phyloP scores from a whole-genome alignment of 805 yeast genomes.

The Clavispora fructus region DNA sequence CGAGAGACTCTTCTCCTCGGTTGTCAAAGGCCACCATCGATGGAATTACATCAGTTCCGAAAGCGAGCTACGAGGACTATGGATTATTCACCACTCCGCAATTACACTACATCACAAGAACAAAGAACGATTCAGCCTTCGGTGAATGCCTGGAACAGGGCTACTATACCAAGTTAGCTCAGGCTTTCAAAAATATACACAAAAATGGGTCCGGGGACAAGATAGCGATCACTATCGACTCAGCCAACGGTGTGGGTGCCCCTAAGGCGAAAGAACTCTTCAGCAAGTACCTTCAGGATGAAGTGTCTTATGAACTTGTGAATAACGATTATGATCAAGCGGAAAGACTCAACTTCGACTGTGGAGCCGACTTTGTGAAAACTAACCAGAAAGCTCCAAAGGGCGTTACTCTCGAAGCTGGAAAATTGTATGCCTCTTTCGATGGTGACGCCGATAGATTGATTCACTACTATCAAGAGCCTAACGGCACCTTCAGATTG shows the following conservation, averaged over 20 bases:
- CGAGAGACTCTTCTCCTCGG: constrained; percentile 76
- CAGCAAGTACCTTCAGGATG: constrained; percentile 31
- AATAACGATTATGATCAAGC: constrained; percentile 57
- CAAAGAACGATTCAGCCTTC: constrained; percentile 58
- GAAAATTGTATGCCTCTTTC: constrained; percentile 68
- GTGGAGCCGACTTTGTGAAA: constrained; percentile 96
- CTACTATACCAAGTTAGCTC: constrained; percentile 60
- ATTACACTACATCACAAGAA: constrained; percentile 78
- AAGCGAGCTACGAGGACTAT: constrained; percentile 44
- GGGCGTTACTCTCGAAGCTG: constrained; percentile 43
- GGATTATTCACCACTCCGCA: constrained; percentile 90
- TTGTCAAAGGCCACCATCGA: constrained; percentile 55
- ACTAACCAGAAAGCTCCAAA: constrained; percentile 77
- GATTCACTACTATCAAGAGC: constrained; percentile 62
- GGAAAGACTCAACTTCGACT: constrained; percentile 57
- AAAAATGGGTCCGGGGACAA: constrained; percentile 15
- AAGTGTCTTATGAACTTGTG: constrained; percentile 39
- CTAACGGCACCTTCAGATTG: constrained; percentile 40
- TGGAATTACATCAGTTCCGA: constrained; percentile 49
- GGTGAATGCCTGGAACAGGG: constrained; percentile 64
- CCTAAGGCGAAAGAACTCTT: constrained; percentile 56
- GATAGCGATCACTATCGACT: constrained; percentile 64
- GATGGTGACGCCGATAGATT: constrained; percentile 98
- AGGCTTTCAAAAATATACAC: constrained; percentile 46
- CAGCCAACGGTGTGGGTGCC: constrained; percentile 97